Evolutionary conservation across 441 rosid species (phyloP).

Genomic region (Pelargonium myrrhifolium): DNA sequence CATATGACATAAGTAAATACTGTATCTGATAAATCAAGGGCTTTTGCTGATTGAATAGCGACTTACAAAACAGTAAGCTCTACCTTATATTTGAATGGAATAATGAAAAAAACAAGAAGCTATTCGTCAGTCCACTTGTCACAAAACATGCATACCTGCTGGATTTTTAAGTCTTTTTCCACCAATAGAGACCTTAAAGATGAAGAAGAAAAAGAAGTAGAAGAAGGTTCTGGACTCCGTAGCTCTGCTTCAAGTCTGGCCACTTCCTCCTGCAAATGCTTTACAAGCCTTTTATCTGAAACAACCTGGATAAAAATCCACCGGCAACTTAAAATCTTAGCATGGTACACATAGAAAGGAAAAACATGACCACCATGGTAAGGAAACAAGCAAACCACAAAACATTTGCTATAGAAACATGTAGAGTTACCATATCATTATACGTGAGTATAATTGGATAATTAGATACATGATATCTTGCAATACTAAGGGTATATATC

Average conservation of each 20-base stretch:
- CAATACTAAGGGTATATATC: not conserved
- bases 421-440: not conserved
- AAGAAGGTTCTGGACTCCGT: constrained; percentile 70
- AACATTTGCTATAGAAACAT: not conserved
- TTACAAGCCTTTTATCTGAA: constrained; percentile 92
- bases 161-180: constrained; percentile 81
- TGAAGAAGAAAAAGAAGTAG: not conserved
- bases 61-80: too few species aligned
- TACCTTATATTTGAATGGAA: too few species aligned
- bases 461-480: not conserved
- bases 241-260: constrained; percentile 93
- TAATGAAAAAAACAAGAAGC: too few species aligned
- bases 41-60: too few species aligned
- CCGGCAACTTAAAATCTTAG: not conserved
- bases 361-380: not conserved
- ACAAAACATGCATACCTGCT: constrained; percentile 39
- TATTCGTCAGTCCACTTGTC: too few species aligned
- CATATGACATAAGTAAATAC: too few species aligned
- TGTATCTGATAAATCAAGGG: too few species aligned
- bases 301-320: constrained; percentile 46
- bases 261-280: constrained; percentile 96
- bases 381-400: not conserved
- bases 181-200: constrained; percentile 33
- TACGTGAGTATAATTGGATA: too few species aligned
- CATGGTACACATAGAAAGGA: not conserved